phyloP scores from a whole-genome alignment of 345 rosid genomes.

The Pseudoturritis turrita region DNA sequence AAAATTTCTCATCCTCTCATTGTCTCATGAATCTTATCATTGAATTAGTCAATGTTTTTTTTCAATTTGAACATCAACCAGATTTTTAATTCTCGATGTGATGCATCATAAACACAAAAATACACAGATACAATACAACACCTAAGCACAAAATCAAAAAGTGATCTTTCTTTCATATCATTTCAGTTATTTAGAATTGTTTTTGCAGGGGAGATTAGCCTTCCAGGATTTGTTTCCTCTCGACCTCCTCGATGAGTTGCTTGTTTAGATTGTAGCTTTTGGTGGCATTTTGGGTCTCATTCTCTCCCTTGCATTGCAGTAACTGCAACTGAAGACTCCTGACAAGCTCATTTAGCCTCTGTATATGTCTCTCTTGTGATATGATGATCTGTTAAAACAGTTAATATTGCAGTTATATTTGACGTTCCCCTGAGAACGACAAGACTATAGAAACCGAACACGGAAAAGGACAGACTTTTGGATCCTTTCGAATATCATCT shows the following conservation, averaged over 20 bases:
- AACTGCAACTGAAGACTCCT: slow-evolving; percentile 54
- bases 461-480: not conserved
- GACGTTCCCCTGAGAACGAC: not conserved
- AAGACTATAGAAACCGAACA: not conserved
- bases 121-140: not conserved
- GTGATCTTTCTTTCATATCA: not conserved
- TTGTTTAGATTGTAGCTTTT: slow-evolving; percentile 30
- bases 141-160: not conserved
- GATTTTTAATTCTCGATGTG: not conserved
- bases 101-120: not conserved
- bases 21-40: too few relatives aligned
- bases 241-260: slow-evolving; percentile 54
- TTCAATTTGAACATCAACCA: too few relatives aligned
- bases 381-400: slow-evolving; percentile 54
- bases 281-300: slow-evolving; percentile 35
- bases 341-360: slow-evolving; percentile 62
- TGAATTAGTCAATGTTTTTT: too few relatives aligned
- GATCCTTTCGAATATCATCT: not conserved
- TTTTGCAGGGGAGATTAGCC: slow-evolving; percentile 29
- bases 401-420: not conserved
- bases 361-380: slow-evolving; percentile 73
- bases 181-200: not conserved
- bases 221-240: slow-evolving; percentile 44
- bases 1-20: too few relatives aligned
- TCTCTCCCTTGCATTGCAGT: slow-evolving; percentile 43